A percentile compares a stretch with the other conserved stretches of the same genome.
These are phyloP conservation scores for Alternaria alternata DNA, from an alignment of 2,329 filamentous ascomycete species.

Conservation along the genomic window DNA sequence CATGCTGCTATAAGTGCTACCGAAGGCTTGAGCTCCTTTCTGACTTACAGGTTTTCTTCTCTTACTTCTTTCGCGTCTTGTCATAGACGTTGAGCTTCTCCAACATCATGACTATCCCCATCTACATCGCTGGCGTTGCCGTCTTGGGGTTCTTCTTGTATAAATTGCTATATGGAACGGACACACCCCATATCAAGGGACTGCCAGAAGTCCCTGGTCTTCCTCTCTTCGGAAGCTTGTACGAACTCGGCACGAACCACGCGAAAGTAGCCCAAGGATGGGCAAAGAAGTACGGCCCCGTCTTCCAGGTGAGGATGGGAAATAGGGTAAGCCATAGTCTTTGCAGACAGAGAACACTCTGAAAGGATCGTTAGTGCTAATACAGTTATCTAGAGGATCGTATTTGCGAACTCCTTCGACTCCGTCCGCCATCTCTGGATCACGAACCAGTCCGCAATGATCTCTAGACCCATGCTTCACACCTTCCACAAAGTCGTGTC, in stretches of 20 bases:
- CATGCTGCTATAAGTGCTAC: constrained; percentile 17
- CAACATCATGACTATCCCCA: constrained; percentile 49
- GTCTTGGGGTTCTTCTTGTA: constrained; percentile 52
- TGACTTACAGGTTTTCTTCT: background rate
- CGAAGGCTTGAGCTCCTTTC: background rate
- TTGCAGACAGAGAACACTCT: background rate
- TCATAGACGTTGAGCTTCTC: background rate
- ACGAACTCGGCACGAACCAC: constrained; percentile 57
- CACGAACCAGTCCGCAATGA: constrained; percentile 78
- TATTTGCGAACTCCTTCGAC: constrained; percentile 82
- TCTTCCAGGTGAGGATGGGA: constrained; percentile 66
- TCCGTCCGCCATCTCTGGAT: constrained; percentile 79
- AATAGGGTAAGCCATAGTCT: constrained; percentile 62
- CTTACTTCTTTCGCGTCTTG: background rate
- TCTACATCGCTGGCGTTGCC: constrained; percentile 53
- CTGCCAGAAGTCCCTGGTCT: constrained; percentile 58
- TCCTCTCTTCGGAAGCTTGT: constrained; percentile 57
- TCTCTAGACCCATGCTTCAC: constrained; percentile 79
- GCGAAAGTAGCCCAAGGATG: constrained; percentile 57
- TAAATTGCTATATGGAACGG: constrained; percentile 55
- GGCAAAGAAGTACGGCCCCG: constrained; percentile 59
- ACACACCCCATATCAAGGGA: constrained; percentile 59
- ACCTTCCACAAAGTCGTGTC: constrained; percentile 84
- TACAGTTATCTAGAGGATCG: constrained; percentile 62
- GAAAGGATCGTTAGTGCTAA: constrained; percentile 9